Conservation (phyloP, 305 asterid species). For the Fraxinus sp. region DNA sequence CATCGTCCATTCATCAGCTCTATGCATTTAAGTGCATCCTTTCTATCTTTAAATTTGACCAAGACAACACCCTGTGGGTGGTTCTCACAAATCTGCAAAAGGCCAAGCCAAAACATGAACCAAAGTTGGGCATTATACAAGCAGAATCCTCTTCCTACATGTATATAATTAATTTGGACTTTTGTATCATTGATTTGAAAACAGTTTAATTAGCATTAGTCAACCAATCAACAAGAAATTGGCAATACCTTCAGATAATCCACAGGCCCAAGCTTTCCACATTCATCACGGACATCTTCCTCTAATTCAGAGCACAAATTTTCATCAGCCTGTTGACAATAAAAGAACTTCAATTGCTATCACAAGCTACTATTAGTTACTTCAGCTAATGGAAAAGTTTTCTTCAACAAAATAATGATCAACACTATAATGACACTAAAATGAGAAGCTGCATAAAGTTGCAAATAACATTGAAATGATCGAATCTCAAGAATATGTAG, state of each 20-base stretch:
- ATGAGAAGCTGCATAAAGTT: background rate
- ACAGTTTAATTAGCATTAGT: background rate
- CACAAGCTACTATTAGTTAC: background rate
- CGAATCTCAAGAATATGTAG: background rate
- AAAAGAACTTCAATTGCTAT: background rate
- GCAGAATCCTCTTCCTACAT: background rate
- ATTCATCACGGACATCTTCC: slow-evolving; percentile 76
- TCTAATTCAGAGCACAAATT: slow-evolving; percentile 70
- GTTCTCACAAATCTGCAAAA: slow-evolving; percentile 77
- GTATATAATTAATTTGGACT: slow-evolving; percentile 1
- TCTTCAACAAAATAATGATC: background rate
- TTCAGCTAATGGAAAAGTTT: background rate
- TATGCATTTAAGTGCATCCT: slow-evolving; percentile 81
- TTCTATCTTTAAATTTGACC: slow-evolving; percentile 72
- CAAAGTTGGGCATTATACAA: background rate
- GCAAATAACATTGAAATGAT: background rate
- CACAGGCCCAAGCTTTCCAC: slow-evolving; percentile 81
- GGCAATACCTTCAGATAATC: slow-evolving; percentile 69
- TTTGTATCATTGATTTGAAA: background rate
- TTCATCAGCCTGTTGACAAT: slow-evolving; percentile 59
- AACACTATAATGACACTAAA: background rate
- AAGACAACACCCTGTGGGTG: slow-evolving; percentile 88
- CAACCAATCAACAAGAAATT: background rate
- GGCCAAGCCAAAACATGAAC: slow-evolving; percentile 9
- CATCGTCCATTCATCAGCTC: slow-evolving; percentile 91